A percentile compares a stretch with the other conserved stretches of the same genome.
phyloP scores from a whole-genome alignment of 257 asterid species.

The Galeopsis tetrahit region DNA sequence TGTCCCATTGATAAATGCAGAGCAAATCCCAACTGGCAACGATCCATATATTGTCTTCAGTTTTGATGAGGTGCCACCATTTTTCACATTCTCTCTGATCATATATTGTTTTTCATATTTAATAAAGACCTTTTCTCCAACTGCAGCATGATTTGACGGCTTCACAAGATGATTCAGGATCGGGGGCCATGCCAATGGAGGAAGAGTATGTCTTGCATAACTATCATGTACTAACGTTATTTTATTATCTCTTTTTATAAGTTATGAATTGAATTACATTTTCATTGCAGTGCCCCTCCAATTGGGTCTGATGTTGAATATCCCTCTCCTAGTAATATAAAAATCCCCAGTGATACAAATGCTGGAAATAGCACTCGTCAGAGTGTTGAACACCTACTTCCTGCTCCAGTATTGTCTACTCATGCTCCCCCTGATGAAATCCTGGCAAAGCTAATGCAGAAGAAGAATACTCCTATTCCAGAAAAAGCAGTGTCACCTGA shows the following conservation, averaged over 20 bases:
- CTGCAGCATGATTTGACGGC: slow-evolving; percentile 46
- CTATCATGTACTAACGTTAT: background rate
- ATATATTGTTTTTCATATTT: background rate
- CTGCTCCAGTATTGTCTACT: slow-evolving; percentile 39
- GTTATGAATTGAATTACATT: slow-evolving; percentile 26
- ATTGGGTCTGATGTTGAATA: slow-evolving; percentile 33
- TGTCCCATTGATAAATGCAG: slow-evolving; percentile 42
- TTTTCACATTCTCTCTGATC: background rate
- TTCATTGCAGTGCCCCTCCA: slow-evolving; percentile 54
- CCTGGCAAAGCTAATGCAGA: slow-evolving; percentile 52
- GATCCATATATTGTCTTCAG: slow-evolving; percentile 61
- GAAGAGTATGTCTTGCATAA: slow-evolving; percentile 60
- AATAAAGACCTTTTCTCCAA: slow-evolving; percentile 17
- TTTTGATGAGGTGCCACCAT: slow-evolving; percentile 53
- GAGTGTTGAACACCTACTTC: no score
- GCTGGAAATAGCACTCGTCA: slow-evolving; percentile 33
- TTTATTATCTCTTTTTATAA: slow-evolving; percentile 18
- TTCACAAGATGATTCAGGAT: slow-evolving; percentile 44
- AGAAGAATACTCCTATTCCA: no score
- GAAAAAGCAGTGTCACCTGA: slow-evolving; percentile 49
- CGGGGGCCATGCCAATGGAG: slow-evolving; percentile 55
- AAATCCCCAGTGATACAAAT: slow-evolving; percentile 31
- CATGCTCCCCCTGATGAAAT: slow-evolving; percentile 60
- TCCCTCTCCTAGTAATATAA: slow-evolving; percentile 41
- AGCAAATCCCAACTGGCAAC: slow-evolving; percentile 70